phyloP scores from a whole-genome alignment of 1,139 yeast species.

The Scheffersomyces titani region DNA sequence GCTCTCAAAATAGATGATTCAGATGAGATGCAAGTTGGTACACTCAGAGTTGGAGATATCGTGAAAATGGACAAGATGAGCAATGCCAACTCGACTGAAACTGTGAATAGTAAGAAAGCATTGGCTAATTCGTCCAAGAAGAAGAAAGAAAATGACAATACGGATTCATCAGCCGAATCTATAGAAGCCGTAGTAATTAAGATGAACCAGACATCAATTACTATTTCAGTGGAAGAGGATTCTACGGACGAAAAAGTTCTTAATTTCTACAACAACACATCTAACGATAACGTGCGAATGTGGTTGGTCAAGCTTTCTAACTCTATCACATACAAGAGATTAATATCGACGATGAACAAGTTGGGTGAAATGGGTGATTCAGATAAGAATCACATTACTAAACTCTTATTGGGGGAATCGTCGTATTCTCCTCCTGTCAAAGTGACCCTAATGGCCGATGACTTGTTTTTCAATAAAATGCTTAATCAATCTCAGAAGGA shows the following conservation, averaged over 20 bases:
- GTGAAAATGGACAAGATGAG: slow-evolving; percentile 51
- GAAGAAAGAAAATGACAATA: slow-evolving; percentile 17
- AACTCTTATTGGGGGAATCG: slow-evolving; percentile 46
- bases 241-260: slow-evolving; percentile 46
- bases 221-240: slow-evolving; percentile 63
- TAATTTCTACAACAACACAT: slow-evolving; percentile 45
- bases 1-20: slow-evolving; percentile 42
- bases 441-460: slow-evolving; percentile 8
- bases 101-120: slow-evolving; percentile 16
- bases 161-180: slow-evolving; percentile 22
- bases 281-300: slow-evolving; percentile 38
- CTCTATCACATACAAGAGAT: slow-evolving; percentile 71
- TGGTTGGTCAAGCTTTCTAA: slow-evolving; percentile 71
- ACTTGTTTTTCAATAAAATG: slow-evolving; percentile 45
- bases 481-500: slow-evolving; percentile 69
- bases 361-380: slow-evolving; percentile 48
- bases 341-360: slow-evolving; percentile 77
- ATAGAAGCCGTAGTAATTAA: slow-evolving; percentile 66
- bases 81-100: slow-evolving; percentile 13
- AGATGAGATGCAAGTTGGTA: slow-evolving; percentile 49
- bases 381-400: slow-evolving; percentile 39
- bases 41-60: slow-evolving; percentile 77
- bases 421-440: slow-evolving; percentile 23
- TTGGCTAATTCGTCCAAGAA: slow-evolving; percentile 23
- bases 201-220: slow-evolving; percentile 44